Conservation (phyloP, 164 flowering plant genomes). For the Kingdonia uniflora region DNA sequence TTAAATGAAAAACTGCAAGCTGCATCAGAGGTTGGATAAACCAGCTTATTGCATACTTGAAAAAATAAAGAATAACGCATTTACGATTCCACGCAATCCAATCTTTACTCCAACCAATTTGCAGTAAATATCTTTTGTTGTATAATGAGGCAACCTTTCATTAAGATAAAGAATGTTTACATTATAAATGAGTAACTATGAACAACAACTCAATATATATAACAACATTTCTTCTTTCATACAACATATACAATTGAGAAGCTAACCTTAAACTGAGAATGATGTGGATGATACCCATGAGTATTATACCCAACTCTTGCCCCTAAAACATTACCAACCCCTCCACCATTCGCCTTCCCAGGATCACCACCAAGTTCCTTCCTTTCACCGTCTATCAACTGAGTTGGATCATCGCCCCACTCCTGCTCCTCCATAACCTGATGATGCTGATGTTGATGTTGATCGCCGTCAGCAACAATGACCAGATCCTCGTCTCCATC, state of each 20-base stretch:
- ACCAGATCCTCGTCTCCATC: constrained; percentile 74
- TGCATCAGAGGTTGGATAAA: too few species aligned
- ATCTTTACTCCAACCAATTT: too few species aligned
- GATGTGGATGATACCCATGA: constrained; percentile 73
- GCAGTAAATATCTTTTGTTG: too few species aligned
- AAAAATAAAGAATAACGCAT: too few species aligned
- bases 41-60: too few species aligned
- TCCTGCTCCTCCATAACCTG: constrained; percentile 55
- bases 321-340: constrained; percentile 17
- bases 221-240: background rate
- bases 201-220: background rate
- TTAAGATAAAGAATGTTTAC: constrained; percentile 9
- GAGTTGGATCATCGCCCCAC: constrained; percentile 58
- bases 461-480: constrained; percentile 51
- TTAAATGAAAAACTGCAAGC: too few species aligned
- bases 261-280: constrained; percentile 99
- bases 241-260: constrained; percentile 3
- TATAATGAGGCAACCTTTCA: background rate
- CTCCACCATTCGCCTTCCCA: constrained; percentile 42
- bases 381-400: constrained; percentile 51
- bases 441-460: constrained; percentile 19
- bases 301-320: constrained; percentile 60
- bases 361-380: constrained; percentile 52
- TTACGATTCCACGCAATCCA: too few species aligned
- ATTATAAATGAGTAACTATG: constrained; percentile 9